Evolutionary conservation across 371 early-diverging fungal species (phyloP).

Genomic region (Cladochytrium tenue): DNA sequence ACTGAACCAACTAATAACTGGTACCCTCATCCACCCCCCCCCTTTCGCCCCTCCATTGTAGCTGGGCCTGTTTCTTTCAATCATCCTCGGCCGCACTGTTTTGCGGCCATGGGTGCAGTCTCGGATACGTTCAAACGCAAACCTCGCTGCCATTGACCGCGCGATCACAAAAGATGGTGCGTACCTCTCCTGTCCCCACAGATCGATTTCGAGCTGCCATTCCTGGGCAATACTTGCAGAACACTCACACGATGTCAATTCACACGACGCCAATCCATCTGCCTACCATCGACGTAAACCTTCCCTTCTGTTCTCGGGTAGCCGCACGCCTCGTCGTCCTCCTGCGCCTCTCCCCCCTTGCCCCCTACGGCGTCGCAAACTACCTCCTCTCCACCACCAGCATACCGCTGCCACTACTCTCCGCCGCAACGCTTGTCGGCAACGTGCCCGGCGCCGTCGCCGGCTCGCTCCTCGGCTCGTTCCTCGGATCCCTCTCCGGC

Average conservation of each 20-base stretch:
- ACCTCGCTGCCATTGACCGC: background rate
- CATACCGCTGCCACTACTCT: constrained; percentile 21
- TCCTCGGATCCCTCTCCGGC: constrained; percentile 25
- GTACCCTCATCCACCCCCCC: background rate
- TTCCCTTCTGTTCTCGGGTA: too few species aligned
- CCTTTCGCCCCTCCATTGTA: background rate
- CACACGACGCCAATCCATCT: too few species aligned
- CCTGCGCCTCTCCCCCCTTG: constrained; percentile 33
- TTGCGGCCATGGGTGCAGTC: constrained; percentile 35
- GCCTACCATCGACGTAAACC: too few species aligned
- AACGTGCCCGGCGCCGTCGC: constrained; percentile 23
- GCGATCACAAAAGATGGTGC: background rate
- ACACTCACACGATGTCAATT: too few species aligned
- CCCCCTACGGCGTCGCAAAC: constrained; percentile 39
- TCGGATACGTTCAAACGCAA: background rate
- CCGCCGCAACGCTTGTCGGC: constrained; percentile 20
- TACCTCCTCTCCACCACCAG: constrained; percentile 34
- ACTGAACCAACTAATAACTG: background rate
- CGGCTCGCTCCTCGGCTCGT: constrained; percentile 29
- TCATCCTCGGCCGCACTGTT: constrained; percentile 28
- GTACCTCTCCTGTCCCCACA: too few species aligned
- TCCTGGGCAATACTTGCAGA: too few species aligned
- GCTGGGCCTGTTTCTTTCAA: constrained; percentile 25
- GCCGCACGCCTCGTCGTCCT: constrained; percentile 24
- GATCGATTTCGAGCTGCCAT: too few species aligned